These are phyloP conservation scores for Endotrypanum monterogeii DNA, from an alignment of 208 protist genomes.

Conservation along the genomic window DNA sequence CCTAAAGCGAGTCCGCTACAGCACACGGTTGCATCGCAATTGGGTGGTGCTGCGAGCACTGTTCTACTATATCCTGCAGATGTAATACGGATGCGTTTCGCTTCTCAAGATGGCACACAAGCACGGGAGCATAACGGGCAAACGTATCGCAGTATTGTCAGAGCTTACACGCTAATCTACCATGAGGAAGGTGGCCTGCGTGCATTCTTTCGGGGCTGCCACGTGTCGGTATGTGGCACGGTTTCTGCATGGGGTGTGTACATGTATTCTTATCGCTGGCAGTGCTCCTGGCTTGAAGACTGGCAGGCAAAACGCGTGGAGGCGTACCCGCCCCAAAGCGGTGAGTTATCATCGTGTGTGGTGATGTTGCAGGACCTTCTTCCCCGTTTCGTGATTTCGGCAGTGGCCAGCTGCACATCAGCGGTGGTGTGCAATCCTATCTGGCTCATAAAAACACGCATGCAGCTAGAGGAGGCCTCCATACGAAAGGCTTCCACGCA, in stretches of 20 bases:
- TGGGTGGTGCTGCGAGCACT: conserved; percentile 56
- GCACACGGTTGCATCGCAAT: conserved; percentile 72
- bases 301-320: conserved; percentile 1
- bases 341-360: neutral
- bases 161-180: conserved; percentile 42
- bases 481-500: conserved; percentile 19
- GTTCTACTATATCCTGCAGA: conserved; percentile 88
- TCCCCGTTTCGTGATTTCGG: conserved; percentile 56
- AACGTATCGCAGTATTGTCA: conserved; percentile 49
- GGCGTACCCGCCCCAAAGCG: neutral
- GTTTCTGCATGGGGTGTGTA: conserved; percentile 81
- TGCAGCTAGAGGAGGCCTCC: conserved; percentile 77
- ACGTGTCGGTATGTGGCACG: conserved; percentile 61
- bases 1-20: conserved; percentile 31
- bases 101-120: conserved; percentile 81
- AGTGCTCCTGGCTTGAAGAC: conserved; percentile 28
- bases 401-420: conserved; percentile 59
- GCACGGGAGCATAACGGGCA: conserved; percentile 76
- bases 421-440: conserved; percentile 83
- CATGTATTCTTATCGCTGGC: conserved; percentile 86
- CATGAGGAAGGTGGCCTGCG: conserved; percentile 52
- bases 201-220: conserved; percentile 72
- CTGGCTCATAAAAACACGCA: conserved; percentile 90
- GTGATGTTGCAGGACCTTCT: conserved; percentile 39
- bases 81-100: conserved; percentile 85